A percentile compares a stretch with the other conserved stretches of the same genome.
Conservation (phyloP, 2,329 filamentous ascomycete genomes). For the Septoria petroselini region DNA sequence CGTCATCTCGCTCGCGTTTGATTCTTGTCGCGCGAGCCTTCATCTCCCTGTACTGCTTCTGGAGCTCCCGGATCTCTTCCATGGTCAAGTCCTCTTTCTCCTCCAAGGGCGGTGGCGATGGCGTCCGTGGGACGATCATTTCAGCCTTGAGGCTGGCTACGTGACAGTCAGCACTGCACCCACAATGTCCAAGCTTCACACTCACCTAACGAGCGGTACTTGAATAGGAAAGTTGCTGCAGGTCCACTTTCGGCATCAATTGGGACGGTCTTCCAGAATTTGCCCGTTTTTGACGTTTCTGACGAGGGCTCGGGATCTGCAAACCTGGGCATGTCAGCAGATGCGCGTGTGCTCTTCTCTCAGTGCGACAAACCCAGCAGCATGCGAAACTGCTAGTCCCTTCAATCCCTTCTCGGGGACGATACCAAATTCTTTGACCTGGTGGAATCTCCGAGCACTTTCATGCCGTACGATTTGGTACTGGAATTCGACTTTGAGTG, state of each 20-base stretch:
- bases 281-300: too few species aligned
- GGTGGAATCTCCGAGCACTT: too few species aligned
- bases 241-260: not conserved
- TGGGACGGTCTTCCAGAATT: too few species aligned
- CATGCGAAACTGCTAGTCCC: slow-evolving; percentile 23
- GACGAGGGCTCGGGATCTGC: too few species aligned
- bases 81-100: slow-evolving; percentile 8
- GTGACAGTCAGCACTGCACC: not conserved
- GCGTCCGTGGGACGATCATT: slow-evolving; percentile 19
- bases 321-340: too few species aligned
- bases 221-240: slow-evolving; percentile 24
- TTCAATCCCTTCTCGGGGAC: slow-evolving; percentile 27
- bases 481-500: not conserved
- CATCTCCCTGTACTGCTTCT: slow-evolving; percentile 4
- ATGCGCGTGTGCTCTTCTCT: too few species aligned
- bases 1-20: slow-evolving; percentile 22
- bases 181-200: not conserved
- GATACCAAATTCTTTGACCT: too few species aligned
- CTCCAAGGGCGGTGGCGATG: slow-evolving; percentile 22
- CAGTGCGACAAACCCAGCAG: too few species aligned
- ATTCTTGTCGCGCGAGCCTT: slow-evolving; percentile 5
- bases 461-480: not conserved
- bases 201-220: slow-evolving; percentile 27
- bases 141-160: slow-evolving; percentile 19
- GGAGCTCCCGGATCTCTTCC: slow-evolving; percentile 22